Base-by-base conservation (phyloP, 73 alveolate genomes). In the Uronychia binucleata region DNA sequence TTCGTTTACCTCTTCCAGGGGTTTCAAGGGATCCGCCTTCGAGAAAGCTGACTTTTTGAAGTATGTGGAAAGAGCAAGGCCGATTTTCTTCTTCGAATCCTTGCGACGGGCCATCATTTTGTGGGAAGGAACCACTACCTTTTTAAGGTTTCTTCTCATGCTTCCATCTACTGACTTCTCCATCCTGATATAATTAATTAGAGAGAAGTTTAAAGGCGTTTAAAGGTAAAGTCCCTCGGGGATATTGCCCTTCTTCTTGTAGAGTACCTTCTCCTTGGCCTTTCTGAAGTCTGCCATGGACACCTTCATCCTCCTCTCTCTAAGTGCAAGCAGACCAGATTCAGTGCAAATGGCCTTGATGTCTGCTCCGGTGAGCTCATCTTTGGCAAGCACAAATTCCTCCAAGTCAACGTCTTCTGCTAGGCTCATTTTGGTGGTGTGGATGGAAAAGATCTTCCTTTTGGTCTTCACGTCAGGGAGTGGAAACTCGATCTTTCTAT, bases 311-410 rank as follows among this genome's bases (percentile, higher is more conserved):
- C 99, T 94, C 86, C 99, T 98, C 91, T 97, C 99, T 84, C 99
- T 98, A 46, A 98, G 94, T 19, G 99, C 99, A 14, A 98, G 85
- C 75, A 98, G 96, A 28, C 99, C 99, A 0, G 99, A 99, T 88
- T 98, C 99, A 60, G 99, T 97, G 93, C 99, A 94, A 84, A 98
- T 97, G 28, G 99, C 99, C 96, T 98, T 98, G 91, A 98, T 98
- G 93, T 98, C 99, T 75, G 99, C 99, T 13, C 99, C 99, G 74
- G 97, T 86, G 33, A 97, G 93, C 57, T 96, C 99, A 90, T 96
- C 99, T 95, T 98, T 98, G 57, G 99, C 98, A 93, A 97, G 93
- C 31, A 98, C 98, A 82, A 98, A 98, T 93, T 98, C 99, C 80
- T 98, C 99, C 57, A 98, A 92, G 93, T 97, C 96, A 35, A 97